These are phyloP conservation scores for Fraxinus cuspidata DNA, from an alignment of 257 asterid species.

Conservation along the genomic window DNA sequence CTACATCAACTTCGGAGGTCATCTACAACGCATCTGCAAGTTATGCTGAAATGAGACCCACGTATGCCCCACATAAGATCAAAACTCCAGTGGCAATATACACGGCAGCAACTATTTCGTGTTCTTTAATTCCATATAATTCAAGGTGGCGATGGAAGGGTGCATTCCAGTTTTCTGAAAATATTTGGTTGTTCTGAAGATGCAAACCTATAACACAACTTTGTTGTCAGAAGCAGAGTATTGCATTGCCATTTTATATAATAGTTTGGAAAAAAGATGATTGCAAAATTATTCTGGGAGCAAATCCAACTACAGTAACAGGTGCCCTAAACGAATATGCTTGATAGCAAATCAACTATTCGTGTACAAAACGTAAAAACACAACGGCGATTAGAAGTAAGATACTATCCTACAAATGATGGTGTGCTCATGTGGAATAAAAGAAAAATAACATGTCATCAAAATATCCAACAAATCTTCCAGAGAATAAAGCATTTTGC, in stretches of 20 bases:
- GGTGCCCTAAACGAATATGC: neutral
- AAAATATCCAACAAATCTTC: slow-evolving; percentile 1
- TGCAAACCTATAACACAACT: slow-evolving; percentile 43
- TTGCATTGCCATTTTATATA: neutral
- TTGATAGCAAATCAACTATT: no score
- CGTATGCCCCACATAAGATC: slow-evolving; percentile 62
- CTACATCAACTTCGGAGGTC: neutral
- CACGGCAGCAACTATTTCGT: slow-evolving; percentile 62
- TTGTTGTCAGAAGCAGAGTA: slow-evolving; percentile 12
- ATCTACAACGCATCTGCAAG: neutral
- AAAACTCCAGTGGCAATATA: slow-evolving; percentile 52
- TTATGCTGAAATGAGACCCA: slow-evolving; percentile 71
- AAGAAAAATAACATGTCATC: neutral
- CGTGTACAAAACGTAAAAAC: neutral
- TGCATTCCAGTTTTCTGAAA: slow-evolving; percentile 49
- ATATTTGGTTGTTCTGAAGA: slow-evolving; percentile 47
- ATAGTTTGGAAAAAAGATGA: no score
- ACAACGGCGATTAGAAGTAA: neutral
- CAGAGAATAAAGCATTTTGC: neutral
- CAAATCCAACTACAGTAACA: neutral
- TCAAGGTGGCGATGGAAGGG: slow-evolving; percentile 71
- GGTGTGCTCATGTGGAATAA: neutral
- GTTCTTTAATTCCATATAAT: slow-evolving; percentile 62
- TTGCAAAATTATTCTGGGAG: no score
- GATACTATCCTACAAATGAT: neutral